phyloP scores from a whole-genome alignment of 2,329 filamentous ascomycete genomes.

The Calcarisporium arbuscula region DNA sequence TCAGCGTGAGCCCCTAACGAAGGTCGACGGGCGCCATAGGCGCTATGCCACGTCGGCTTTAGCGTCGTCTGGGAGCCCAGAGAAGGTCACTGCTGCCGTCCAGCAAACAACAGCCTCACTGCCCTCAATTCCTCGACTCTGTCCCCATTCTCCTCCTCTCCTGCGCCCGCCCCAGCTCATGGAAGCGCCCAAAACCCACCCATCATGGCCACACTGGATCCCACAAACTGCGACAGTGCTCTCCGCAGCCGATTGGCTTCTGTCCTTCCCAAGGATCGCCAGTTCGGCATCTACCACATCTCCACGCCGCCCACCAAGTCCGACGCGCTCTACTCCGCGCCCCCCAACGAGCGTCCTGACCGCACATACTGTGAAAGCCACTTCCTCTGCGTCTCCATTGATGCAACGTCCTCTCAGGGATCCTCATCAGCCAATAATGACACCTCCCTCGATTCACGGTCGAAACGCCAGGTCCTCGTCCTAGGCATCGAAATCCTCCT shows the following conservation, averaged over 20 bases:
- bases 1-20: too few relatives aligned
- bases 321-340: constrained; percentile 71
- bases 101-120: too few relatives aligned
- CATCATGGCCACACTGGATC: neutral
- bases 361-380: constrained; percentile 84
- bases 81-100: too few relatives aligned
- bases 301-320: constrained; percentile 75
- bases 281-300: constrained; percentile 74
- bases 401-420: constrained; percentile 11
- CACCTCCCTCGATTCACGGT: neutral
- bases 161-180: too few relatives aligned
- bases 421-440: constrained; percentile 18
- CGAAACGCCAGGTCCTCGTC: constrained; percentile 53
- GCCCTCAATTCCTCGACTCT: too few relatives aligned
- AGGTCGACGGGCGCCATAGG: too few relatives aligned
- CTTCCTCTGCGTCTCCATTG: constrained; percentile 52
- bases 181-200: neutral
- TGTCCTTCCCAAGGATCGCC: constrained; percentile 46
- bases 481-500: constrained; percentile 84
- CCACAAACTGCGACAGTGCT: constrained; percentile 3
- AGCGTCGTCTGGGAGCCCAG: too few relatives aligned
- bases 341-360: constrained; percentile 64
- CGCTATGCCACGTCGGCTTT: too few relatives aligned
- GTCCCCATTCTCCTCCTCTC: too few relatives aligned
- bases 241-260: constrained; percentile 29